Base-by-base conservation (phyloP, 345 rosid species). In the Aegle marmelos region DNA sequence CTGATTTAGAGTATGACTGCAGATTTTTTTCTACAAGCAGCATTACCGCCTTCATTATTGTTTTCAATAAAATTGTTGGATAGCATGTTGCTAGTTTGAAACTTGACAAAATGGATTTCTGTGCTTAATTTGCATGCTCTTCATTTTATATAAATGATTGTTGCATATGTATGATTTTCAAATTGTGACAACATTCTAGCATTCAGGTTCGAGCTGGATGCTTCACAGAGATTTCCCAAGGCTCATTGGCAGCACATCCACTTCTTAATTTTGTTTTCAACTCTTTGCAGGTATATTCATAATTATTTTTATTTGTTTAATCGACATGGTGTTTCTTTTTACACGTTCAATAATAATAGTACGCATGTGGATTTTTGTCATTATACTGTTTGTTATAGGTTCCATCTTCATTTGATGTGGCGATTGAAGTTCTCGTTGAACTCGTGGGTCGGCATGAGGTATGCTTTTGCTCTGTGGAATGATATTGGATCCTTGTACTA, bases 161-260 rank as follows among this genome's bases (percentile, higher is more conserved):
- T 57, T 6, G 61, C 22, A 28, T 41, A 41, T 7, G 50, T 67
- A 60, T 75, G 39, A 30, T 71, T 72, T 30, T 74, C 50, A 54
- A 72, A 21, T 48, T 53, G 30, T 63, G 62, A 62, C 63, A 28
- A 69, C 36, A n/a, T 30, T 80, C 59, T 75, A 79, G 27, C 53
- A 7, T 84, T 79, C 79, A 95, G 98, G 95, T 95, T 78, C 93
- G 94, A 83, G 97, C 90, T 78, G 98, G 97, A 85, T 93, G 98
- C 88, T 93, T 95, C 86, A 91, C 95, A 53, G 97, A 93, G 90
- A 91, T 92, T 85, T 88, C 95, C 16, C 88, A 84, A 80, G 87
- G 85, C 76, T 91, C 97, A 68, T 79, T 90, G 81, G 79, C 94
- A 60, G 86, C 93, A 56, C 94, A 93, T 82, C 98, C 98, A 10